These are phyloP conservation scores for Curvularia sp. DNA, from an alignment of 2,329 filamentous ascomycete genomes.

Conservation along the genomic window DNA sequence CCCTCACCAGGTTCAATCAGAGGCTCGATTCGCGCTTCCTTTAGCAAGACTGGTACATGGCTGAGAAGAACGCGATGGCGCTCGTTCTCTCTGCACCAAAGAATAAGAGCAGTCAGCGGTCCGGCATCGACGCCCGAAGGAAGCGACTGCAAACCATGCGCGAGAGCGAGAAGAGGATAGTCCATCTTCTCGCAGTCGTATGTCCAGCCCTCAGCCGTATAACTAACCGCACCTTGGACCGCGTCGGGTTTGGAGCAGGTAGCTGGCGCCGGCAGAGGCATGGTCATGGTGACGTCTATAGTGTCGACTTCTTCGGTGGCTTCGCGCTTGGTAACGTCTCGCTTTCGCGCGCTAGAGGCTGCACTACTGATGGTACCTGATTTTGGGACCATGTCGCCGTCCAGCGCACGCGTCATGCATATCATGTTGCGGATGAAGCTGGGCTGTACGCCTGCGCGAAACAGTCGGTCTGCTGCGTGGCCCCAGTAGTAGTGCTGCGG, in stretches of 20 bases:
- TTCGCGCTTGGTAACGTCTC: not conserved
- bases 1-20: conserved; percentile 17
- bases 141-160: conserved; percentile 19
- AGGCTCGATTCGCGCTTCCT: conserved; percentile 11
- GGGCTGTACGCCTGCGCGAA: not conserved
- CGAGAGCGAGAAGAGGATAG: conserved; percentile 30
- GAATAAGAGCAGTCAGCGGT: conserved; percentile 24
- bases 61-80: conserved; percentile 16
- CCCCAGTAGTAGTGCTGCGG: conserved; percentile 28
- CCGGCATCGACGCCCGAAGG: conserved; percentile 28
- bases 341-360: not conserved
- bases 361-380: not conserved
- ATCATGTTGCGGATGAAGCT: conserved; percentile 16
- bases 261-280: not conserved
- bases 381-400: not conserved
- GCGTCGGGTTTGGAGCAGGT: not conserved
- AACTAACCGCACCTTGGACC: not conserved
- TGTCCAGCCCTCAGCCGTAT: conserved; percentile 25
- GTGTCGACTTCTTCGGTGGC: not conserved
- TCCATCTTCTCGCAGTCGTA: conserved; percentile 20
- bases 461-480: conserved; percentile 16
- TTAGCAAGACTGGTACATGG: conserved; percentile 15
- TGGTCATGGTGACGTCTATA: not conserved
- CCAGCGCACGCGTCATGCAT: conserved; percentile 21
- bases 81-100: conserved; percentile 17